phyloP scores from a whole-genome alignment of 805 yeast species.

The Scheffersomyces stipitis region DNA sequence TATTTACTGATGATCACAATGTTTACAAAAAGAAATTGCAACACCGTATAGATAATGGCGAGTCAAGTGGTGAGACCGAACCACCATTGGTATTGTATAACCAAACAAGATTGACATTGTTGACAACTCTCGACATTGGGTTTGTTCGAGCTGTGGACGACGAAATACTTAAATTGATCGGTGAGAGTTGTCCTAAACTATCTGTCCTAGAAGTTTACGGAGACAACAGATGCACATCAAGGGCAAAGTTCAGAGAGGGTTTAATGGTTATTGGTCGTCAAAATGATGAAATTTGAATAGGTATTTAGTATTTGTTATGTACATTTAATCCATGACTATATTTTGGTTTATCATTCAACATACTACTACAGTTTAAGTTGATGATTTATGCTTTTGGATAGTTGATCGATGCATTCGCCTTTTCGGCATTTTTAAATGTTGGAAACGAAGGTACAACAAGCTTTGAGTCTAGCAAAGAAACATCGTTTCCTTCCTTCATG shows the following conservation, averaged over 20 bases:
- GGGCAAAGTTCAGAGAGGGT: slow-evolving; percentile 52
- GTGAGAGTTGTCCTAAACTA: slow-evolving; percentile 60
- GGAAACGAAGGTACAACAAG: slow-evolving; percentile 44
- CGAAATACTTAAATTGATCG: slow-evolving; percentile 54
- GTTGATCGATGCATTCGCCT: slow-evolving; percentile 49
- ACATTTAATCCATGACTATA: too few species aligned
- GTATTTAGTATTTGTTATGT: neutral
- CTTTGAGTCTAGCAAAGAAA: slow-evolving; percentile 19
- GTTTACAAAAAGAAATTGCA: slow-evolving; percentile 20
- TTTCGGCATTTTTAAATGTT: slow-evolving; percentile 62
- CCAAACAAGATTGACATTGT: slow-evolving; percentile 46
- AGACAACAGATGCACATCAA: slow-evolving; percentile 61
- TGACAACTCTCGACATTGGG: slow-evolving; percentile 72
- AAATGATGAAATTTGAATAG: slow-evolving; percentile 6
- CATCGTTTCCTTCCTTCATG: slow-evolving; percentile 16
- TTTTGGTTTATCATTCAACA: too few species aligned
- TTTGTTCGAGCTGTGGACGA: slow-evolving; percentile 80
- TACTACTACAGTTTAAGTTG: too few species aligned
- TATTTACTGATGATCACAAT: slow-evolving; percentile 38
- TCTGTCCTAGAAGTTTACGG: slow-evolving; percentile 80
- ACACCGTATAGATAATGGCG: slow-evolving; percentile 12
- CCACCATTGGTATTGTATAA: slow-evolving; percentile 11
- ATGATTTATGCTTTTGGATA: slow-evolving; percentile 26
- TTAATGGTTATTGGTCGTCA: slow-evolving; percentile 73
- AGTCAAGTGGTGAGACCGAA: slow-evolving; percentile 7